phyloP scores from a whole-genome alignment of 768 basidiomycete species.

The Saitozyma podzolica region DNA sequence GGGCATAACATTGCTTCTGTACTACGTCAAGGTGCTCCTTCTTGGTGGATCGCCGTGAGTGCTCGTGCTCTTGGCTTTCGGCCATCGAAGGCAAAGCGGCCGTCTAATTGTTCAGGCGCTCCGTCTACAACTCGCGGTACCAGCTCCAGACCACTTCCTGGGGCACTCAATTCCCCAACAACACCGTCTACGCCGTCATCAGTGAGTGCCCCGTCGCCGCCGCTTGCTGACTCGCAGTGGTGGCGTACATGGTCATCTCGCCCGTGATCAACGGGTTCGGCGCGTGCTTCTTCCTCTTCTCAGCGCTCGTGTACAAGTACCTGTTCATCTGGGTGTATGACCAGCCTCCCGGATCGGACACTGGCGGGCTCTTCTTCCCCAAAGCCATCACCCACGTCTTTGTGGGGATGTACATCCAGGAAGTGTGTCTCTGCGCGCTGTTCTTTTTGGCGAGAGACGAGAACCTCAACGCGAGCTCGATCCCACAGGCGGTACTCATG shows the following conservation, averaged over 20 bases:
- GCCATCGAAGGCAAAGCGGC: background rate
- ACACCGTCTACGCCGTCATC: slow-evolving; percentile 80
- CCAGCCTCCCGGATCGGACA: slow-evolving; percentile 69
- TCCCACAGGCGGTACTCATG: slow-evolving; percentile 79
- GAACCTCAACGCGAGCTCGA: slow-evolving; percentile 60
- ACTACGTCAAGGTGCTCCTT: slow-evolving; percentile 86
- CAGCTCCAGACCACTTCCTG: slow-evolving; percentile 64
- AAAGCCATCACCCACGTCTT: slow-evolving; percentile 91
- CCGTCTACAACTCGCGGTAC: slow-evolving; percentile 81
- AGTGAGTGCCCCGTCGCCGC: slow-evolving; percentile 56
- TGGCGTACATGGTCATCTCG: slow-evolving; percentile 77
- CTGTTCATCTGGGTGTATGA: slow-evolving; percentile 75
- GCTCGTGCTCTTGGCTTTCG: background rate
- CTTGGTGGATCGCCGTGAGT: slow-evolving; percentile 70
- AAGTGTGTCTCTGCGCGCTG: slow-evolving; percentile 77
- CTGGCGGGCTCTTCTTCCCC: slow-evolving; percentile 93
- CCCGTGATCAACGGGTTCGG: slow-evolving; percentile 92
- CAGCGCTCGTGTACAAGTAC: slow-evolving; percentile 78
- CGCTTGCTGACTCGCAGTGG: slow-evolving; percentile 24
- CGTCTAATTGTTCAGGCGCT: slow-evolving; percentile 41
- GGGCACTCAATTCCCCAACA: slow-evolving; percentile 71
- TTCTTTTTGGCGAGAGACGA: slow-evolving; percentile 81
- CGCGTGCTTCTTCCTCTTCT: slow-evolving; percentile 74
- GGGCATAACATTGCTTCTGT: slow-evolving; percentile 70
- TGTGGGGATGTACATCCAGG: slow-evolving; percentile 88